Evolutionary conservation across 192 early-diverging fungal species (phyloP).

Genomic region (Physocladia obscura): DNA sequence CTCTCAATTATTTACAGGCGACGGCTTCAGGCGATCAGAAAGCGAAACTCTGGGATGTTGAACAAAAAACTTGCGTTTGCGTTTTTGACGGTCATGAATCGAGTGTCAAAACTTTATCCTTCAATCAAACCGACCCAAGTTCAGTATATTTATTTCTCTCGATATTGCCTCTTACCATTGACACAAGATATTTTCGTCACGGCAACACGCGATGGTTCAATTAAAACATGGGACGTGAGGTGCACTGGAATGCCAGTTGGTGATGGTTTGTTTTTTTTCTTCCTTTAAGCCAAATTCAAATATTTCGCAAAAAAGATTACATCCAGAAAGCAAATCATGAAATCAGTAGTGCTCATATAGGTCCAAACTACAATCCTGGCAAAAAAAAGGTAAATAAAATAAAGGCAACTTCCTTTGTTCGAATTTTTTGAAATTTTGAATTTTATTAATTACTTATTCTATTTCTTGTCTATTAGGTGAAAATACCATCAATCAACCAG

Average conservation of each 20-base stretch:
- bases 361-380: neutral
- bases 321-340: constrained; percentile 41
- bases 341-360: constrained; percentile 49
- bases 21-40: constrained; percentile 78
- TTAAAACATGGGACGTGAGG: constrained; percentile 77
- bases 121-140: too few relatives aligned
- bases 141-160: too few relatives aligned
- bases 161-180: too few relatives aligned
- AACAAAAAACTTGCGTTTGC: constrained; percentile 52
- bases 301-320: constrained; percentile 21
- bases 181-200: constrained; percentile 70
- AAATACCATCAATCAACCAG: neutral
- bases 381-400: constrained; percentile 4
- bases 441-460: neutral
- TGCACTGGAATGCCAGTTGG: constrained; percentile 46
- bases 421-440: too few relatives aligned
- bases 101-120: constrained; percentile 71
- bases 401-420: too few relatives aligned
- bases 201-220: constrained; percentile 68
- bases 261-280: constrained; percentile 25
- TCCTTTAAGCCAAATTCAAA: too few relatives aligned
- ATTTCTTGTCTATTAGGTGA: neutral
- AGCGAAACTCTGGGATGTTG: constrained; percentile 74
- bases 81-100: constrained; percentile 66
- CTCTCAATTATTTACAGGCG: constrained; percentile 37